phyloP scores from a whole-genome alignment of 2,329 filamentous ascomycete genomes.

The Sclerotiophoma versabilis region DNA sequence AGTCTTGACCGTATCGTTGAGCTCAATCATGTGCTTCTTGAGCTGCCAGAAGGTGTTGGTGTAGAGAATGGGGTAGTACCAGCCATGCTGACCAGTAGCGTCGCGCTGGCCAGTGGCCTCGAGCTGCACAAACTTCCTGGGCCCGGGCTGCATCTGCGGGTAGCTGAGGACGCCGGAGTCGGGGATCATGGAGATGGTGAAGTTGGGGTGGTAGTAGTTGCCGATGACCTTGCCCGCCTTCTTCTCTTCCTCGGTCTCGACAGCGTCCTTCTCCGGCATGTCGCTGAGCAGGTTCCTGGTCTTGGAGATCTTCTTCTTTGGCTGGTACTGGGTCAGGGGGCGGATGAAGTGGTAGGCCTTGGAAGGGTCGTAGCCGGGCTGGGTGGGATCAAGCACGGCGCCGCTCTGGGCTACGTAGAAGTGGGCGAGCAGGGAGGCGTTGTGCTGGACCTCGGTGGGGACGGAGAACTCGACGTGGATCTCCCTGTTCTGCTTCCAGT shows the following conservation, averaged over 20 bases:
- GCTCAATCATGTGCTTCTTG: constrained; percentile 83
- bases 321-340: constrained; percentile 86
- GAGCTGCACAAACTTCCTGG: constrained; percentile 78
- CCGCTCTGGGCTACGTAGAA: constrained; percentile 86
- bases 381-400: constrained; percentile 75
- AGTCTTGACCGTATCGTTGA: constrained; percentile 87
- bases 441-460: constrained; percentile 82
- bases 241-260: constrained; percentile 58
- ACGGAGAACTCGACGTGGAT: constrained; percentile 80
- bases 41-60: constrained; percentile 98
- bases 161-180: constrained; percentile 76
- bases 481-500: constrained; percentile 79
- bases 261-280: constrained; percentile 55
- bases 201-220: constrained; percentile 95
- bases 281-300: constrained; percentile 79
- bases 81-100: constrained; percentile 82
- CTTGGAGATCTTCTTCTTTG: constrained; percentile 89
- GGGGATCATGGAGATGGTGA: constrained; percentile 86
- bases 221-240: constrained; percentile 72
- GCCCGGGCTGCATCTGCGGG: constrained; percentile 71
- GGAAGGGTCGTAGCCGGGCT: constrained; percentile 73
- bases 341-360: constrained; percentile 84
- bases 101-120: constrained; percentile 85
- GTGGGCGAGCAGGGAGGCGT: constrained; percentile 93
- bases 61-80: constrained; percentile 92